Conservation (phyloP, 768 basidiomycete genomes). For the Hypholoma fasciculare region DNA sequence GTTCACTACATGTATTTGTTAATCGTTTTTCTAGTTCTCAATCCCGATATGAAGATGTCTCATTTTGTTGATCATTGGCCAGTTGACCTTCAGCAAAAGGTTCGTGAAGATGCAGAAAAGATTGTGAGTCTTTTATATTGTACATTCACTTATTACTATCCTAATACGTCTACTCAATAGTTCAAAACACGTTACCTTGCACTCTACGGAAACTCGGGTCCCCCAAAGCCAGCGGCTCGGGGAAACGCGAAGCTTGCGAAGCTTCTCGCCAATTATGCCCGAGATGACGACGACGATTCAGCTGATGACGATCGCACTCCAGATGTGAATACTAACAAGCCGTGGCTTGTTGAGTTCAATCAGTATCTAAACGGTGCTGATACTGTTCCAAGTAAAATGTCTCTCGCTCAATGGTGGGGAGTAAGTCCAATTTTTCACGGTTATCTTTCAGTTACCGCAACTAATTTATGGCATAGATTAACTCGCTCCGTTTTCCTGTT, state of each 20-base stretch:
- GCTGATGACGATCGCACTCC: too few species aligned
- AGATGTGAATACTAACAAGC: background rate
- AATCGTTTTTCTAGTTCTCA: background rate
- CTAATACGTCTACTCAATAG: background rate
- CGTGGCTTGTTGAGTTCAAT: background rate
- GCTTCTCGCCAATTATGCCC: background rate
- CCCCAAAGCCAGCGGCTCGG: background rate
- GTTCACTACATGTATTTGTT: background rate
- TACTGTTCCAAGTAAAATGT: background rate
- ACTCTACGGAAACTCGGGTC: background rate
- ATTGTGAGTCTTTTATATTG: background rate
- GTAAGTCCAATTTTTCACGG: background rate
- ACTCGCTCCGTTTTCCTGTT: slow-evolving; percentile 25
- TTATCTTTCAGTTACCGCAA: background rate
- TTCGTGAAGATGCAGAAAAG: background rate
- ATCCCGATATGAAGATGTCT: background rate
- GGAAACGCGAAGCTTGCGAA: background rate
- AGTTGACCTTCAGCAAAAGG: background rate
- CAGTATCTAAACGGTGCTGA: background rate
- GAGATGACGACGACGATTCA: background rate
- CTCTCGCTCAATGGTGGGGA: background rate
- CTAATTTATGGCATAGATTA: slow-evolving; percentile 13
- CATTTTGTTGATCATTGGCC: slow-evolving; percentile 11
- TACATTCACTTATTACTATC: background rate
- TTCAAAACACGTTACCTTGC: slow-evolving; percentile 5